Conservation (phyloP, 768 basidiomycete genomes). For the Collybiopsis confluens region DNA sequence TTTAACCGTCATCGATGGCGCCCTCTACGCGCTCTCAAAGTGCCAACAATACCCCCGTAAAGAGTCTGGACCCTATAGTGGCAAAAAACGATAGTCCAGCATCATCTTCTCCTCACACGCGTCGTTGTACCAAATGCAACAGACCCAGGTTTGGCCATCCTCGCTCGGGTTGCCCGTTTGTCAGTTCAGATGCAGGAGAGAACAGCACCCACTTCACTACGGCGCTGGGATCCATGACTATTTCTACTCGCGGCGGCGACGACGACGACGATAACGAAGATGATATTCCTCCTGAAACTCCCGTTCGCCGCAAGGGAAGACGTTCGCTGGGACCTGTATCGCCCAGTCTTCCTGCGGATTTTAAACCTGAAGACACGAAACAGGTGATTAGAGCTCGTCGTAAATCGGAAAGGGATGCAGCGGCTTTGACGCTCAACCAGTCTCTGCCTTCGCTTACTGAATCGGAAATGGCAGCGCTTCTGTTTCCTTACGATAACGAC, state of each 20-base stretch:
- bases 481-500: constrained; percentile 39
- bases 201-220: constrained; percentile 26
- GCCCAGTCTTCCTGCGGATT: constrained; percentile 9
- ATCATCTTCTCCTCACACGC: constrained; percentile 45
- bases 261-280: constrained; percentile 4
- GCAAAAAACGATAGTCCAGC: constrained; percentile 9
- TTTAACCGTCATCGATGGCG: not conserved
- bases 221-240: constrained; percentile 44
- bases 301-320: constrained; percentile 8
- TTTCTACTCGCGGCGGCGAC: too few relatives aligned
- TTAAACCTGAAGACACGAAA: constrained; percentile 31
- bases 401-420: constrained; percentile 19
- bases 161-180: constrained; percentile 55
- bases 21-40: constrained; percentile 4
- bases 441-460: constrained; percentile 51
- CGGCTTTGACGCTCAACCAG: constrained; percentile 27
- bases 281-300: constrained; percentile 14
- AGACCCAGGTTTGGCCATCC: constrained; percentile 56
- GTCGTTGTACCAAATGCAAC: constrained; percentile 51
- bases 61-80: not conserved
- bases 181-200: constrained; percentile 20
- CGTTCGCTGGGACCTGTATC: constrained; percentile 20
- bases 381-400: constrained; percentile 27
- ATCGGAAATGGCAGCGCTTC: constrained; percentile 39
- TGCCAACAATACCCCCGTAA: constrained; percentile 5